Evolutionary conservation across 2,329 filamentous ascomycete genomes (phyloP).

Genomic region (Monosporascus sp.): DNA sequence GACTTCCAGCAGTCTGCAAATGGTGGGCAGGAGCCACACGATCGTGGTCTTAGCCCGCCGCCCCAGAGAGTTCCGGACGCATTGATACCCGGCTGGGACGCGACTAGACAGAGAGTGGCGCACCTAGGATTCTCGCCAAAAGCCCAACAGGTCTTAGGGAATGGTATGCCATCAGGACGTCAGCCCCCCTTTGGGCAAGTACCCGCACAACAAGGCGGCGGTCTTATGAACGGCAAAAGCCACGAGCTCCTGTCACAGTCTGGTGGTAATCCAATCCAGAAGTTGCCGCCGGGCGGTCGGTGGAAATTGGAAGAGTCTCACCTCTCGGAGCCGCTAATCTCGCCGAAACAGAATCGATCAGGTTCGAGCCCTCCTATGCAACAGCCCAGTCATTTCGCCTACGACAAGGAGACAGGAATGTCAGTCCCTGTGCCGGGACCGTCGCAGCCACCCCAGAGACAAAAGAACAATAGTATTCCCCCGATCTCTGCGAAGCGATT

Average conservation of each 20-base stretch:
- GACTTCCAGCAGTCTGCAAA: constrained; percentile 6
- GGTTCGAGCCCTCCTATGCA: constrained; percentile 27
- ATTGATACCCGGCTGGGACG: neutral
- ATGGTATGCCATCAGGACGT: constrained; percentile 15
- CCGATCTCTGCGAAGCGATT: constrained; percentile 48
- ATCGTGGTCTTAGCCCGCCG: constrained; percentile 7
- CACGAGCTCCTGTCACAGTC: constrained; percentile 22
- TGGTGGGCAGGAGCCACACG: constrained; percentile 6
- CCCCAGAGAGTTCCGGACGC: constrained; percentile 9
- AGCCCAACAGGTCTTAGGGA: constrained; percentile 14
- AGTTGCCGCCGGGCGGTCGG: constrained; percentile 36
- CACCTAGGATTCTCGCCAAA: constrained; percentile 3
- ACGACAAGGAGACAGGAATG: constrained; percentile 48
- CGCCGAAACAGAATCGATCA: constrained; percentile 31
- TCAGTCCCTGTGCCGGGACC: constrained; percentile 7
- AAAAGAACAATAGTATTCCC: constrained; percentile 30
- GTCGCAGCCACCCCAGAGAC: constrained; percentile 16
- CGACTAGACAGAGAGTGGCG: neutral
- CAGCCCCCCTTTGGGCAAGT: constrained; percentile 16
- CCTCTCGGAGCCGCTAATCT: constrained; percentile 44
- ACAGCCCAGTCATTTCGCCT: constrained; percentile 31
- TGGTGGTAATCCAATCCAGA: constrained; percentile 34
- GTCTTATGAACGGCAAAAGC: constrained; percentile 12
- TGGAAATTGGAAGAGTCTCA: constrained; percentile 55
- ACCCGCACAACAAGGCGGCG: constrained; percentile 9